Evolutionary conservation across 768 basidiomycete species (phyloP), one percentile per base, ranked within the genome.

Genomic region (Leccinum subtestaceum): DNA sequence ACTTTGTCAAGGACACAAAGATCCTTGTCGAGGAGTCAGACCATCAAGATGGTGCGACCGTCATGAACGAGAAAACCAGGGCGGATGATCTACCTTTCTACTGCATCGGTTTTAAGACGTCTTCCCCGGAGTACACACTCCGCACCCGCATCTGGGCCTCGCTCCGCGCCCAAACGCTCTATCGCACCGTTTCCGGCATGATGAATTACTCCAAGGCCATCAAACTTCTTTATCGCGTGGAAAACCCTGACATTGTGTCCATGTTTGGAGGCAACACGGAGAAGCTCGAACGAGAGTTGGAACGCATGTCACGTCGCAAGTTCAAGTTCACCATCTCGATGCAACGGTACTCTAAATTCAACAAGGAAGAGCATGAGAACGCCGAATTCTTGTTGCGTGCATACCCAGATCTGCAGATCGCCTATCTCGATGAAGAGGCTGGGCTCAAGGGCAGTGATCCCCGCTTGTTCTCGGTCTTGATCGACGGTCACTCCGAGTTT

Each of bases 121-220:
- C 97, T 2, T 95, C 95, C 5, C 97, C 97, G 2, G 97, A 99
- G 72, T 98, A 97, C 74, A 99, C 97, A 32, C 86, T 99, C 49
- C 93, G 97, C 63, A 98, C 96, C 0, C 93, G 97, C 74, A 99
- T 99, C 65, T 98, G 97, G 97, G 96, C 97, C 2, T 98, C 95
- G 2, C 83, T 99, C 27, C 93, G 97, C 55, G 95, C 95, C 5
- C 97, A 99, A 76, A 99, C 97, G 0, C 84, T 99, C 32, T 99
- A 99, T 75, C 89, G 97, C 62, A 99, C 97, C 11, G 94, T 98
- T 19, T 98, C 97, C 5, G 97, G 97, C 61, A 98, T 99, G 93
- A 98, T 99, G 97, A 98, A 99, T 78, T 99, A 99, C 77, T 91
- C 94, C 68, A 99, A 99, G 77, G 97, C 97, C 25, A 96, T 99